These are phyloP conservation scores for Fraxinus ornus DNA, from an alignment of 305 asterid species.

Conservation along the genomic window DNA sequence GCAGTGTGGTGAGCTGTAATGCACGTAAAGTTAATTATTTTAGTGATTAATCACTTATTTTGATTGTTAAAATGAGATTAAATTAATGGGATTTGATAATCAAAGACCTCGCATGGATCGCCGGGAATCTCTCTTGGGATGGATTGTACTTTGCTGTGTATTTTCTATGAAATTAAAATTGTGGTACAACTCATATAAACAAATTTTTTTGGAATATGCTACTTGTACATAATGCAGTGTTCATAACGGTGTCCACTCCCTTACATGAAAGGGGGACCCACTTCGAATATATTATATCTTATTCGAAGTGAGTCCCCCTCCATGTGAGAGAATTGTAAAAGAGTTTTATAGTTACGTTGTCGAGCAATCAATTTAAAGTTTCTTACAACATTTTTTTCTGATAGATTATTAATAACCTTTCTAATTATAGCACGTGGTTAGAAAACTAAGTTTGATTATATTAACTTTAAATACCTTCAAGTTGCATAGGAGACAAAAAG, in stretches of 20 bases:
- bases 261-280: too few species aligned
- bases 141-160: not conserved
- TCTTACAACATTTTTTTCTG: not conserved
- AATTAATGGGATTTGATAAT: not conserved
- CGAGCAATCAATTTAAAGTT: not conserved
- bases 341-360: not conserved
- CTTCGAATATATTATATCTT: too few species aligned
- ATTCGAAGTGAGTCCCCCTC: too few species aligned
- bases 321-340: too few species aligned
- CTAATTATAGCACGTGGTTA: not conserved
- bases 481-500: not conserved
- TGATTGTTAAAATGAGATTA: not conserved
- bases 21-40: slow-evolving; percentile 6
- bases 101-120: slow-evolving; percentile 6
- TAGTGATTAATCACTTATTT: not conserved
- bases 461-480: not conserved
- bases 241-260: too few species aligned
- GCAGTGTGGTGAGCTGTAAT: not conserved
- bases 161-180: not conserved
- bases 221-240: too few species aligned
- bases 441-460: not conserved
- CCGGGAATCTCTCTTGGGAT: slow-evolving; percentile 5
- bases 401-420: not conserved
- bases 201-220: too few species aligned
- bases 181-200: not conserved